Evolutionary conservation across 2,329 filamentous ascomycete genomes (phyloP).

Genomic region (Fusarium foetens): DNA sequence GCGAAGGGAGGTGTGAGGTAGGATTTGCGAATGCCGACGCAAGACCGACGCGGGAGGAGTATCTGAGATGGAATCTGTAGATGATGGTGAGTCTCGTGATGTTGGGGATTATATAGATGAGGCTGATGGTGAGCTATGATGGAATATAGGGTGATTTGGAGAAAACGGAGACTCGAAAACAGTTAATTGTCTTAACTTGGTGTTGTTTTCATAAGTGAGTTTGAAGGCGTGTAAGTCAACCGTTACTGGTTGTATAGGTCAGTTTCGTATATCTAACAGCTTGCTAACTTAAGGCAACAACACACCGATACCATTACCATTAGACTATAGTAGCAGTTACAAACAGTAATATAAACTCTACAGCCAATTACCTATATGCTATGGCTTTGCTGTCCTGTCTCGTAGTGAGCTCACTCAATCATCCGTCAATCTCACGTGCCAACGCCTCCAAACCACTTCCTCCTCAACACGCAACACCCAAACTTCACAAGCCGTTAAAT

Average conservation of each 20-base stretch:
- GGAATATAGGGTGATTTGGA: background rate
- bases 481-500: background rate
- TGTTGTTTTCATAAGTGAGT: background rate
- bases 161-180: background rate
- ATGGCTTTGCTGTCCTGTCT: background rate
- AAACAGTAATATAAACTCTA: background rate
- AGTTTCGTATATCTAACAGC: background rate
- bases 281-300: background rate
- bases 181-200: background rate
- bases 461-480: conserved; percentile 17
- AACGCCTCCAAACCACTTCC: conserved; percentile 4
- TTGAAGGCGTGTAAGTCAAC: background rate
- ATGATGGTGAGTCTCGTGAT: conserved; percentile 8
- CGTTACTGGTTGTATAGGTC: background rate
- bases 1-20: background rate
- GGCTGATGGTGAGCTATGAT: background rate
- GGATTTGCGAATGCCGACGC: conserved; percentile 40
- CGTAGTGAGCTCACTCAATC: conserved; percentile 2
- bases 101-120: background rate
- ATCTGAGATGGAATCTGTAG: conserved; percentile 29
- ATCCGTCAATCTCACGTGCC: conserved; percentile 3
- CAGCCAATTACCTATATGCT: background rate
- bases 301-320: rapidly evolving
- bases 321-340: background rate
- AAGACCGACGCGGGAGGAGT: conserved; percentile 33